phyloP scores from a whole-genome alignment of 2,329 filamentous ascomycete genomes.

The Spiromastix sp. region DNA sequence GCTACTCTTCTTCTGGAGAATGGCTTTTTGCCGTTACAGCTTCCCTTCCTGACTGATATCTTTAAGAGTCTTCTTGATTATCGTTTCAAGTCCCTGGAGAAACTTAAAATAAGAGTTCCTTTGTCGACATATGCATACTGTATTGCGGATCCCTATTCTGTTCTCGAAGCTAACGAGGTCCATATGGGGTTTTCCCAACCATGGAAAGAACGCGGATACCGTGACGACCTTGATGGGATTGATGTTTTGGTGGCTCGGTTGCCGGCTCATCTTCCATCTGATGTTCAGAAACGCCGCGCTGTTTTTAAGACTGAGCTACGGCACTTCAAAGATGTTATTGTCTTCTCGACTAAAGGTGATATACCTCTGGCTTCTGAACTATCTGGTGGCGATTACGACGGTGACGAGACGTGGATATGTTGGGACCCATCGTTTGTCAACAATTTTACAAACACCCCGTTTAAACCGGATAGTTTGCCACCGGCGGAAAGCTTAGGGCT shows the following conservation, averaged over 20 bases:
- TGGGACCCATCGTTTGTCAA: slow-evolving; percentile 46
- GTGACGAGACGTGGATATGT: slow-evolving; percentile 50
- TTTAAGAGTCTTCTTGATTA: slow-evolving; percentile 29
- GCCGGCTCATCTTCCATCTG: slow-evolving; percentile 46
- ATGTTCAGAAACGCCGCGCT: slow-evolving; percentile 46
- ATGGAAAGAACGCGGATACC: slow-evolving; percentile 31
- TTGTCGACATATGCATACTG: slow-evolving; percentile 46
- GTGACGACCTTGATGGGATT: slow-evolving; percentile 35
- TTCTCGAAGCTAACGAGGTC: slow-evolving; percentile 44
- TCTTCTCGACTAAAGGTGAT: slow-evolving; percentile 45
- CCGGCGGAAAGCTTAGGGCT: slow-evolving; percentile 38
- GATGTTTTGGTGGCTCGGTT: slow-evolving; percentile 48
- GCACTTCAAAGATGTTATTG: slow-evolving; percentile 46
- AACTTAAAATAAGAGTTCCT: slow-evolving; percentile 38
- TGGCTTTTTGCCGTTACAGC: slow-evolving; percentile 37
- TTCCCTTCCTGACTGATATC: slow-evolving; percentile 31
- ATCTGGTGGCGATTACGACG: slow-evolving; percentile 57
- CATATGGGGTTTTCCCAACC: slow-evolving; percentile 44
- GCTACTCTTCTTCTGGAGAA: slow-evolving; percentile 30
- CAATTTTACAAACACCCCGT: slow-evolving; percentile 43
- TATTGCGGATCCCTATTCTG: slow-evolving; percentile 44
- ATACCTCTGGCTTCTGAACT: slow-evolving; percentile 48
- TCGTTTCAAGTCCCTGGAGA: slow-evolving; percentile 35
- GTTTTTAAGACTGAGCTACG: slow-evolving; percentile 42
- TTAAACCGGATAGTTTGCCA: slow-evolving; percentile 25